These are phyloP conservation scores for Rhytidiadelphus loreus DNA, from an alignment of 225 moss, liverwort and hornwort species.

Conservation along the genomic window DNA sequence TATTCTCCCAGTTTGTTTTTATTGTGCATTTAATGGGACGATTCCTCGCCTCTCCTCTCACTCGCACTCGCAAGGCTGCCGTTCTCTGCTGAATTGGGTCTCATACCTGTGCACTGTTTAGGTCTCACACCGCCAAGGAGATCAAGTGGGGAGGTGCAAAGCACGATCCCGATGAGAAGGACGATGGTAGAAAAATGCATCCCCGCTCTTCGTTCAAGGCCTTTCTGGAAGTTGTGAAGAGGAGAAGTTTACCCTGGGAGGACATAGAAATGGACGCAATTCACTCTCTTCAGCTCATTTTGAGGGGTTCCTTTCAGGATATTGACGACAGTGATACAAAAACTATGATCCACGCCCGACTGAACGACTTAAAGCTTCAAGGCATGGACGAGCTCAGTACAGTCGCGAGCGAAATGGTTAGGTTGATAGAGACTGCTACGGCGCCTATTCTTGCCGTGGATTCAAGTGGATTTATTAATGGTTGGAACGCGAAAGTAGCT, in stretches of 20 bases:
- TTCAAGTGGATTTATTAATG: slow-evolving; percentile 49
- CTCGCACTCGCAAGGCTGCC: background rate
- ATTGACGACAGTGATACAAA: slow-evolving; percentile 54
- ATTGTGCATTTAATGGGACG: background rate
- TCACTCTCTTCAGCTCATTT: slow-evolving; percentile 52
- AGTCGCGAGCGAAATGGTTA: slow-evolving; percentile 52
- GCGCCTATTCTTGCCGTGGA: slow-evolving; percentile 55
- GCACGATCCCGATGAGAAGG: slow-evolving; percentile 55
- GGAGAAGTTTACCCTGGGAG: slow-evolving; percentile 48
- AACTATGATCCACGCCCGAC: slow-evolving; percentile 53
- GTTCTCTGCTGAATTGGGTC: background rate
- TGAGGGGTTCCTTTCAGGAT: slow-evolving; percentile 52
- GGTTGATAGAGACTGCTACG: slow-evolving; percentile 55
- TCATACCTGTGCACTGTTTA: background rate
- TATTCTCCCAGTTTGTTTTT: background rate
- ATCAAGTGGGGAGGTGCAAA: slow-evolving; percentile 60
- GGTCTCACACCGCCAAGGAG: slow-evolving; percentile 57
- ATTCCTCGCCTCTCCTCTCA: background rate
- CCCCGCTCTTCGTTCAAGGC: slow-evolving; percentile 55
- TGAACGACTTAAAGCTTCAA: slow-evolving; percentile 49
- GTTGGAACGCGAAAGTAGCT: slow-evolving; percentile 59
- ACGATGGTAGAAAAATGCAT: slow-evolving; percentile 47
- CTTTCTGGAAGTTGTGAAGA: slow-evolving; percentile 49
- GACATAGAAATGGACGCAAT: slow-evolving; percentile 59
- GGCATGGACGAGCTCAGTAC: slow-evolving; percentile 63